Conservation (phyloP, 176 grass and related monocot genomes). For the Themeda triandra region DNA sequence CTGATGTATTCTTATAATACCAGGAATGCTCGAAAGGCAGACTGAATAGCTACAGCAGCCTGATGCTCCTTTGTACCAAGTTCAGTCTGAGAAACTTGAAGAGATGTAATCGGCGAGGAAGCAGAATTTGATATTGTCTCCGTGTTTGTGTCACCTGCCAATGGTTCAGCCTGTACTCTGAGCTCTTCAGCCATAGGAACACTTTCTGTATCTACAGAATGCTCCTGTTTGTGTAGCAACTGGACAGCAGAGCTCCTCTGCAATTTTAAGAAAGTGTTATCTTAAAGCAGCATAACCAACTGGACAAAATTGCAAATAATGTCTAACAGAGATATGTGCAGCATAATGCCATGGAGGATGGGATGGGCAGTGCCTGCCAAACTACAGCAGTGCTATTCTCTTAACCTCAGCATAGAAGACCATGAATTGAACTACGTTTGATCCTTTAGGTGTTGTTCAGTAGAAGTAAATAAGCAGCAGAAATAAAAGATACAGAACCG, state of each 20-base stretch:
- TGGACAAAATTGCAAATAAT: background rate
- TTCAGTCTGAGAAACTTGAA: constrained; percentile 46
- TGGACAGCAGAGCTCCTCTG: constrained; percentile 41
- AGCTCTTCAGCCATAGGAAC: constrained; percentile 31
- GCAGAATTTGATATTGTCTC: constrained; percentile 38
- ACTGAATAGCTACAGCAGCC: constrained; percentile 82
- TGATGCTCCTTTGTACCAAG: constrained; percentile 48
- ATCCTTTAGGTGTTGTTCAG: constrained; percentile 4
- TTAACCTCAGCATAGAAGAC: background rate
- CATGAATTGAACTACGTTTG: background rate
- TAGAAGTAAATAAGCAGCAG: background rate
- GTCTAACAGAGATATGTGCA: background rate
- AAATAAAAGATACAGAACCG: background rate
- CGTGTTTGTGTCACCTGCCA: constrained; percentile 24
- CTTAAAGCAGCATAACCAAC: constrained; percentile 11
- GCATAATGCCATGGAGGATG: background rate
- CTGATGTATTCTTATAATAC: constrained; percentile 41
- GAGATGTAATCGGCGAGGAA: constrained; percentile 32
- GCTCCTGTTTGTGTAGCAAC: constrained; percentile 44
- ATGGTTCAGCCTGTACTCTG: constrained; percentile 26
- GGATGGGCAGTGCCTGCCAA: background rate
- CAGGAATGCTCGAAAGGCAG: constrained; percentile 86
- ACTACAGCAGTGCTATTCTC: background rate
- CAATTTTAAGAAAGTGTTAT: constrained; percentile 31
- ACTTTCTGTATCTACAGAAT: constrained; percentile 39